Evolutionary conservation across 257 asterid species (phyloP), one percentile per base, ranked within the genome.

Genomic region (Solanum verrucosum): DNA sequence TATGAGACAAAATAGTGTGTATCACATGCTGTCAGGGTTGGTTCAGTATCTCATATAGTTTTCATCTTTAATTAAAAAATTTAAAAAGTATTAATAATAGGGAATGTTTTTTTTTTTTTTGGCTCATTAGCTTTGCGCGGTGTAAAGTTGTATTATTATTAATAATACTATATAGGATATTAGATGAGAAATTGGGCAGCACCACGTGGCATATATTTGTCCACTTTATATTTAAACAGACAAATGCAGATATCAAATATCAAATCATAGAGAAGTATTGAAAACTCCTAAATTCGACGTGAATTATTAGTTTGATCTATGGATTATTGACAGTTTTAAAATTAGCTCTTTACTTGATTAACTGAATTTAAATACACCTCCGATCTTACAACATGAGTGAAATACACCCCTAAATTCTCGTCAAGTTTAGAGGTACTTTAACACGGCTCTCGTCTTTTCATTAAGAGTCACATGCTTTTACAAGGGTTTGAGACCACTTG

Each of bases 271-370:
- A 52, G 6, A 52, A 16, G 56, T 52, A 52, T 52, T 52, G 0
- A 52, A 56, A 56, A 56, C 0, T 6, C 0, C 4, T 18, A 56
- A 56, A 56, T 56, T 56, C 0, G 1, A 0, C 1, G 10, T 5
- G n/a, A 20, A 7, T 18, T 56, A 2, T 6, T 56, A 20, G n/a
- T 56, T 6, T 56, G 0, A 18, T 56, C 3, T 56, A 0, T 1
- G 0, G 1, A 56, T 56, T 56, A 6, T 18, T 56, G 63, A 18
- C 10, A 56, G 1, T 56, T 56, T 56, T 18, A 18, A 56, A 56
- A 18, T 1, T 2, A 56, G 0, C 3, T 56, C 0, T 56, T 56
- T 56, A 56, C 4, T 56, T 56, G 63, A 56, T 18, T 18, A 18
- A 56, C 10, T 18, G n/a, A 56, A 56, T 56, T 56, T 56, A 56